Base-by-base conservation (phyloP, 495 filamentous ascomycete species). In the Neurospora tetrasperma region DNA sequence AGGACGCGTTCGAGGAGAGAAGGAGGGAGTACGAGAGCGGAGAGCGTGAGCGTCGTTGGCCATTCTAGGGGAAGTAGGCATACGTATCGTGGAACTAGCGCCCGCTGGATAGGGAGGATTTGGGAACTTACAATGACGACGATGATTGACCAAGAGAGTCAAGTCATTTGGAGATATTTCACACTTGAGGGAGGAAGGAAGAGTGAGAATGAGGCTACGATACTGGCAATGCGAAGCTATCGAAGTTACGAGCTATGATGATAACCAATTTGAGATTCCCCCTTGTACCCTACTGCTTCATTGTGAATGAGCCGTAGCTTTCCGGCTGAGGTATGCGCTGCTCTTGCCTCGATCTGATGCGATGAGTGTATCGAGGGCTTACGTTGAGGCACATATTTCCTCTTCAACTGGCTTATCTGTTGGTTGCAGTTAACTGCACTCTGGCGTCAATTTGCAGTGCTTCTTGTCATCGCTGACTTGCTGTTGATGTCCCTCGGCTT, bases 1-100 rank as follows among this genome's bases (percentile, higher is more conserved):
- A 78, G 27, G 75, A 78, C n/a, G 77, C 75, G 54, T 43, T 80
- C 31, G 73, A 79, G 14, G 76, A 80, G 11, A 66, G 54, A 18
- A 16, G 54, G 54, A 66, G 54, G 54, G 73, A 69, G 6, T 48
- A 68, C 3, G 46, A 72, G 71, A 23, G 27, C 31, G 46, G 68
- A 20, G 59, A 72, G 27, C 12, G 16, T 71, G 54, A 42, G 40
- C 7, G 71, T 14, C 71, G 59, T 20, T 35, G 71, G 38, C 71
- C 38, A 43, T 59, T 42, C 31, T 40, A 62, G 31, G 39, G 71
- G 54, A 42, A 62, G 41, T 59, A 68, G 23, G 44, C n/a, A 4
- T 38, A 6, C 35, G 35, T 38, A 38, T 38, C 35, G 35, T 38
- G 5, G 35, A 38, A 6, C 35, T 38, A 38, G 2, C 35, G 35